A percentile compares a stretch with the other conserved stretches of the same genome.
Conservation (phyloP, 1,284 basidiomycete genomes). For the Golubevia sp. region DNA sequence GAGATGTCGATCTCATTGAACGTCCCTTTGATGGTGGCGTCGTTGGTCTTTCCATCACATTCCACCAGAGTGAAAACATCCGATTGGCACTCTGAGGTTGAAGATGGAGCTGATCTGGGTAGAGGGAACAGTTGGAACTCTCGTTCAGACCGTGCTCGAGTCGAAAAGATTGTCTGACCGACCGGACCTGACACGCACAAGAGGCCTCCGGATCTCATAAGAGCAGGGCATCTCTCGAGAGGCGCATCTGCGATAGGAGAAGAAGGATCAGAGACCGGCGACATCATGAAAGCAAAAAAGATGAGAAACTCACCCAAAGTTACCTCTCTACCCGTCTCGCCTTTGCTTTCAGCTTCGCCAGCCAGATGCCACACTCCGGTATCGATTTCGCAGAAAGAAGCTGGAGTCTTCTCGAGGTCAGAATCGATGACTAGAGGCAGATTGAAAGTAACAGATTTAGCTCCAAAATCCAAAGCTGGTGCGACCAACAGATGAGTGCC, state of each 20-base stretch:
- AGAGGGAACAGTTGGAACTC: not conserved
- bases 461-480: constrained; percentile 10
- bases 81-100: constrained; percentile 3
- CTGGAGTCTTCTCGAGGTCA: constrained; percentile 5
- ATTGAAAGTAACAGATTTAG: constrained; percentile 6
- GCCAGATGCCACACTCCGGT: constrained; percentile 11
- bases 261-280: constrained; percentile 2
- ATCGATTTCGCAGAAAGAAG: constrained; percentile 18
- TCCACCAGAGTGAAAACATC: constrained; percentile 19
- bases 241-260: constrained; percentile 6
- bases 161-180: not conserved
- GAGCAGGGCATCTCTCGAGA: constrained; percentile 7
- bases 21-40: constrained; percentile 12
- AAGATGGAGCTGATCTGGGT: not conserved
- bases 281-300: not conserved
- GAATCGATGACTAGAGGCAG: constrained; percentile 11
- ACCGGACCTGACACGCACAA: constrained; percentile 9
- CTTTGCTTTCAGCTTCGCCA: not conserved
- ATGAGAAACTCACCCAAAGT: constrained; percentile 4
- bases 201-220: constrained; percentile 18
- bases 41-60: constrained; percentile 24
- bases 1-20: constrained; percentile 16
- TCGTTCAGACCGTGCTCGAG: not conserved
- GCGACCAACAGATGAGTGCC: constrained; percentile 24
- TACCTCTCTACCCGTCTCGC: constrained; percentile 1